Evolutionary conservation across 805 yeast genomes (phyloP), one percentile per base, ranked within the genome.

Genomic region (Spathaspora arborariae): DNA sequence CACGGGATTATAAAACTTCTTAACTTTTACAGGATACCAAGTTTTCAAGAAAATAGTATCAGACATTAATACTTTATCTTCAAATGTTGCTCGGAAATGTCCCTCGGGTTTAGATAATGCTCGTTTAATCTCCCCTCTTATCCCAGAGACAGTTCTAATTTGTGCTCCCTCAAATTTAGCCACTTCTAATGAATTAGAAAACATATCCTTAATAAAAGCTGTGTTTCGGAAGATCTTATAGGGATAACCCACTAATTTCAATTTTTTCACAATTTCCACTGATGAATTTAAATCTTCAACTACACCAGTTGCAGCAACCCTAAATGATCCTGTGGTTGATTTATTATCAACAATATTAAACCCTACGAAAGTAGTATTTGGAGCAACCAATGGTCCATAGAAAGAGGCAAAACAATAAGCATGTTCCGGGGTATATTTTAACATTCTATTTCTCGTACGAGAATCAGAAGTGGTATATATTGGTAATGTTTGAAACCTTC

Each of bases 81-180:
- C 99, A 66, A 94, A 94, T 1, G 97, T 84, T 10, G 99, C 99
- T 62, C 99, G 81, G 75, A 78, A 95, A 64, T 86, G 84, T 10
- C 99, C 99, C 44, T 92, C 98, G 0, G 97, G 97, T 56, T 87
- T 86, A 8, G 96, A 80, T 51, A 94, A 74, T 0, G 98, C 99
- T 52, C 97, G 77, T 65, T 94, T 94, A 57, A 94, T 92, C 65
- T 94, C 98, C 66, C 99, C 99, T 56, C 99, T 76, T 48, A 94
- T 89, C 50, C 99, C 99, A 6, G 96, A 88, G 4, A 94, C 99
- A 0, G 99, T 95, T 65, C 90, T 86, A 61, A 94, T 90, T 40
- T 90, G 84, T 0, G 99, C 99, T 48, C 99, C 99, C 71, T 94
- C 99, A 61, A 94, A 94, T 63, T 90, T 88, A 35, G 98, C 98